Evolutionary conservation across 75 land plant species (phyloP).

Genomic region (Sequoia sempervirens): DNA sequence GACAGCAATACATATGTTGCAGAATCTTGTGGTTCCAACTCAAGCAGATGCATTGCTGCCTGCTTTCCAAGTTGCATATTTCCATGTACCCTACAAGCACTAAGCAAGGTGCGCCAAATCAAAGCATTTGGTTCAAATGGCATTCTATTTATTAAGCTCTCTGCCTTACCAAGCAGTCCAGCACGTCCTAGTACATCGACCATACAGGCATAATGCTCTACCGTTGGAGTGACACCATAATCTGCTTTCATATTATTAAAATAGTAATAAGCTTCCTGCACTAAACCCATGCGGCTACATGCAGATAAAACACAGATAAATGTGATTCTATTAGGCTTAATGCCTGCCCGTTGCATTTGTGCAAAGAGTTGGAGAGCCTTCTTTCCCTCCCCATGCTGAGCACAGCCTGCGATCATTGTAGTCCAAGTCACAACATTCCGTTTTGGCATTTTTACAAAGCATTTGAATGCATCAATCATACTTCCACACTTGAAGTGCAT

Average conservation of each 20-base stretch:
- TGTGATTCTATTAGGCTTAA: constrained; percentile 18
- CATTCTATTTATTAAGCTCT: constrained; percentile 37
- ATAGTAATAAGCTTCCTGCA: constrained; percentile 25
- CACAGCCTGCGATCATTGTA: constrained; percentile 59
- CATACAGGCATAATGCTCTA: constrained; percentile 51
- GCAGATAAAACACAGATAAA: constrained; percentile 17
- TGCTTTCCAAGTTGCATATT: constrained; percentile 28
- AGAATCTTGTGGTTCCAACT: constrained; percentile 36
- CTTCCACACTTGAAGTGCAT: constrained; percentile 55
- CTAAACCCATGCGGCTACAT: constrained; percentile 38
- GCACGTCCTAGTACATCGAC: constrained; percentile 34
- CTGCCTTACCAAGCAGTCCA: constrained; percentile 43
- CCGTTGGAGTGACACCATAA: constrained; percentile 26
- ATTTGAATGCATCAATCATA: constrained; percentile 27
- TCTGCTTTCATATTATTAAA: constrained; percentile 22
- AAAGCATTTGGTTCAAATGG: constrained; percentile 55
- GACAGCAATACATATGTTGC: constrained; percentile 41
- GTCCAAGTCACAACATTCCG: constrained; percentile 71
- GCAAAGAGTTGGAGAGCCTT: constrained; percentile 18
- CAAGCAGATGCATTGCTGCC: constrained; percentile 22
- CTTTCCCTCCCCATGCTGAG: constrained; percentile 15
- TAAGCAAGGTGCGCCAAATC: constrained; percentile 48
- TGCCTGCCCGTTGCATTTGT: constrained; percentile 12
- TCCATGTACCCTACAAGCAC: constrained; percentile 26
- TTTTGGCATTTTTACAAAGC: constrained; percentile 22